Evolutionary conservation across 352 stramenopile species (phyloP).

Genomic region (Phytophthora megakarya): DNA sequence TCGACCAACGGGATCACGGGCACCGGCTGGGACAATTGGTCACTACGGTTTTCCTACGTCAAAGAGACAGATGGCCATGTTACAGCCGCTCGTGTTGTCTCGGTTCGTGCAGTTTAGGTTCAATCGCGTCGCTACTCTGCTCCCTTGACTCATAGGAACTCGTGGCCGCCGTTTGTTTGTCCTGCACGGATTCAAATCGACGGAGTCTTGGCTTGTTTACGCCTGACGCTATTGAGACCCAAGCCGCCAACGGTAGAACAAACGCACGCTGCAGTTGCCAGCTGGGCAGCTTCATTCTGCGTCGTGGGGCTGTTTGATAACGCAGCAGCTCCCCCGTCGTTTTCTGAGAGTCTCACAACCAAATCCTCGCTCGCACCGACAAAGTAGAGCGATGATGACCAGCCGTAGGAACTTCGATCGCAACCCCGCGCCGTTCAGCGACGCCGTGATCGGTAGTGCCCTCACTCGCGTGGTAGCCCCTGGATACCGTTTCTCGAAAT

Average conservation of each 20-base stretch:
- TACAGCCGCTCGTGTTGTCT: constrained; percentile 17
- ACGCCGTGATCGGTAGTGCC: constrained; percentile 38
- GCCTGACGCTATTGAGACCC: constrained; percentile 35
- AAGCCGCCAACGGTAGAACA: constrained; percentile 22
- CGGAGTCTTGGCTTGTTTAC: constrained; percentile 33
- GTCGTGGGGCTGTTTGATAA: constrained; percentile 35
- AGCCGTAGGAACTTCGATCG: constrained; percentile 29
- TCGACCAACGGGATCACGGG: constrained; percentile 22
- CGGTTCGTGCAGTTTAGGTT: constrained; percentile 23
- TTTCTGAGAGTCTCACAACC: constrained; percentile 29
- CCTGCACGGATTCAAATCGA: constrained; percentile 34
- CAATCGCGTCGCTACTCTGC: constrained; percentile 23
- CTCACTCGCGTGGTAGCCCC: constrained; percentile 17
- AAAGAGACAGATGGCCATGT: constrained; percentile 19
- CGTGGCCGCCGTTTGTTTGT: constrained; percentile 14
- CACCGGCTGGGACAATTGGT: constrained; percentile 21
- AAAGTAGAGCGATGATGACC: constrained; percentile 31
- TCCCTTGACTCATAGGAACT: constrained; percentile 35
- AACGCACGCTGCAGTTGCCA: constrained; percentile 24
- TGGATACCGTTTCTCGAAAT: constrained; percentile 1
- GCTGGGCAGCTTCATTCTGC: constrained; percentile 33
- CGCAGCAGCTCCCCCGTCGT: constrained; percentile 4
- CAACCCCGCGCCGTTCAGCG: constrained; percentile 27
- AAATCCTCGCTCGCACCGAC: constrained; percentile 12
- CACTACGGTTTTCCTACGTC: no score